phyloP scores from a whole-genome alignment of 2,329 filamentous ascomycete genomes.

The Coniochaeta pulveracea region DNA sequence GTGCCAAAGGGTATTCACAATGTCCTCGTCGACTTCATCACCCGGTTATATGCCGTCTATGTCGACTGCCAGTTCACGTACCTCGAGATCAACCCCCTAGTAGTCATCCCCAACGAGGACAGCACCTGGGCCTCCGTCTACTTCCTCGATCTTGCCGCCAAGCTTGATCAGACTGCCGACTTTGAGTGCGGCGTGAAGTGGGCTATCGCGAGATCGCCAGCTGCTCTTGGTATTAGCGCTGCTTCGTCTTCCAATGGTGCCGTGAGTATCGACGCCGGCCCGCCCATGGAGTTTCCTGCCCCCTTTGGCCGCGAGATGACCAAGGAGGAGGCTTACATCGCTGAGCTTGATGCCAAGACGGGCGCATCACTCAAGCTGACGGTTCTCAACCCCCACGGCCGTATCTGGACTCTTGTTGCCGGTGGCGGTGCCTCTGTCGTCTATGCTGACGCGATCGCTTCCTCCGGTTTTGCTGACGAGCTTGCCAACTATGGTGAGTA shows the following conservation, averaged over 20 bases:
- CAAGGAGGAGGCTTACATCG: conserved; percentile 99
- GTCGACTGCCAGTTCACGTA: conserved; percentile 99
- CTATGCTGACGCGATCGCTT: conserved; percentile 97
- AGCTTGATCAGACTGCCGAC: conserved; percentile 97
- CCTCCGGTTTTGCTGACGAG: conserved; percentile 86
- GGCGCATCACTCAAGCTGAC: conserved; percentile 98
- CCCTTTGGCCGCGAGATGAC: conserved; percentile 96
- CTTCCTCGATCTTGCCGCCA: conserved; percentile 97
- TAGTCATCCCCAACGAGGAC: conserved; percentile 90
- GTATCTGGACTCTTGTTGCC: conserved; percentile 96
- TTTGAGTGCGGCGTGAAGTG: conserved; percentile 99
- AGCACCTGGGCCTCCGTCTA: conserved; percentile 88
- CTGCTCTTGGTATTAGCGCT: conserved; percentile 69
- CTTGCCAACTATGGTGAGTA: conserved; percentile 99
- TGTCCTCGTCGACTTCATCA: conserved; percentile 98
- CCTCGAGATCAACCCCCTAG: conserved; percentile 98
- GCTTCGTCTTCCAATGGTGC: conserved; percentile 55
- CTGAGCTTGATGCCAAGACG: conserved; percentile 97
- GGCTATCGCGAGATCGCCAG: conserved; percentile 87
- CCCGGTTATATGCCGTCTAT: conserved; percentile 94
- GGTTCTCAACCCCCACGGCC: conserved; percentile 80
- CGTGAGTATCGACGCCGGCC: conserved; percentile 89
- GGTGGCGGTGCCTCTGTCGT: conserved; percentile 99
- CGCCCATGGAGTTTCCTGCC: conserved; percentile 97
- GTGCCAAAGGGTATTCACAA: conserved; percentile 94